Evolutionary conservation across 371 early-diverging fungal species (phyloP).

Genomic region (Apophysomyces trapeziformis): DNA sequence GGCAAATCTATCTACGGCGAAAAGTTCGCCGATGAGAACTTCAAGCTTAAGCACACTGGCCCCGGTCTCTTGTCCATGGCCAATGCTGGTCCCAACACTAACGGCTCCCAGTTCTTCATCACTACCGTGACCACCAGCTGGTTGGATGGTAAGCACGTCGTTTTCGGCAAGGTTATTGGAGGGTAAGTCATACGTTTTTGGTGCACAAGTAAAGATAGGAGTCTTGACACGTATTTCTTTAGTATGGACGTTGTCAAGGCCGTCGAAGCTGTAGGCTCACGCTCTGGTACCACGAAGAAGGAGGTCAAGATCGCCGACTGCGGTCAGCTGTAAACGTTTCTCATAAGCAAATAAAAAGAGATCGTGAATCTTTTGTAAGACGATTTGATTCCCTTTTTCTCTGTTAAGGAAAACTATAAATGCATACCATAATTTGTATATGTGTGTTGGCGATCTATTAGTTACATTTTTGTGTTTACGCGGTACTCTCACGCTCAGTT

Average conservation of each 20-base stretch:
- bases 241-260: slow-evolving; percentile 74
- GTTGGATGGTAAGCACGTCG: slow-evolving; percentile 99
- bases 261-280: slow-evolving; percentile 72
- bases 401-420: too few relatives aligned
- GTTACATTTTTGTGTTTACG: too few relatives aligned
- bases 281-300: slow-evolving; percentile 57
- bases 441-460: too few relatives aligned
- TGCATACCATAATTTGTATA: too few relatives aligned
- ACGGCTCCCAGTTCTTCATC: slow-evolving; percentile 99
- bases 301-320: slow-evolving; percentile 68
- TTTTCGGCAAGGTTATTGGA: slow-evolving; percentile 93
- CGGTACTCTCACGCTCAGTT: too few relatives aligned
- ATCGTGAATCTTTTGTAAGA: background rate
- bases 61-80: slow-evolving; percentile 95
- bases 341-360: slow-evolving; percentile 2
- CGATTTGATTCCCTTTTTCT: background rate
- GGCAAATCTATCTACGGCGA: slow-evolving; percentile 96
- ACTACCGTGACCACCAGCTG: slow-evolving; percentile 83
- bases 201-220: background rate
- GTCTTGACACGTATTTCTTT: background rate
- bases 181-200: slow-evolving; percentile 51
- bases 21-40: slow-evolving; percentile 98
- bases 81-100: slow-evolving; percentile 94
- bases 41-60: slow-evolving; percentile 90
- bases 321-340: slow-evolving; percentile 62